Conservation (phyloP, 140 eudicot genomes). For the Senecio squalidus region DNA sequence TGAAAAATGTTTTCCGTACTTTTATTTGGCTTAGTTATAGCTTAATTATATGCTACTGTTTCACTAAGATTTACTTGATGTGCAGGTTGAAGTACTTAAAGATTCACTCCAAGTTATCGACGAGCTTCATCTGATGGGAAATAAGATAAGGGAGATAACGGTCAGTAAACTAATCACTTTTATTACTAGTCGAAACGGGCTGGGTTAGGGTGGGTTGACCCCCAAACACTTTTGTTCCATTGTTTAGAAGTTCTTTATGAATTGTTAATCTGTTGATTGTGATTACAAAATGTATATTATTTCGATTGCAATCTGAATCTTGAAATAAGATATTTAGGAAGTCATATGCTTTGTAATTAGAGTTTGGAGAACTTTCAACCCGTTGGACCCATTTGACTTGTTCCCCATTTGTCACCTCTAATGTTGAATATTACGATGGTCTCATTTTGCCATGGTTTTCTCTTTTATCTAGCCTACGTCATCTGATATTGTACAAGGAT, state of each 20-base stretch:
- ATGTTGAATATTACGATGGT: constrained; percentile 15
- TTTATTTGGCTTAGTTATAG: neutral
- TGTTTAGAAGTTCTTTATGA: too few species aligned
- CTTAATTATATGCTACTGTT: neutral
- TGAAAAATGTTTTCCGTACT: constrained; percentile 5
- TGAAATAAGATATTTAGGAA: neutral
- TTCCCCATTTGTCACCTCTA: too few species aligned
- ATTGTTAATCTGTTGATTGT: neutral
- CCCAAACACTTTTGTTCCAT: neutral
- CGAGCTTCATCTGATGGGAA: constrained; percentile 92
- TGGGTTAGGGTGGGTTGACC: too few species aligned
- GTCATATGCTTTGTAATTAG: neutral
- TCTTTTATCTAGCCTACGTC: constrained; percentile 50
- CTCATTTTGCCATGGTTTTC: neutral
- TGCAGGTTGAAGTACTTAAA: constrained; percentile 75
- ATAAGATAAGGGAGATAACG: constrained; percentile 55
- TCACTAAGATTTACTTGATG: constrained; percentile 15
- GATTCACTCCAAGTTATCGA: constrained; percentile 56
- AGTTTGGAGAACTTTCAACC: neutral
- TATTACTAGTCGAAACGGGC: too few species aligned
- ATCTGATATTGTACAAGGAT: constrained; percentile 67
- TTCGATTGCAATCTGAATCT: neutral
- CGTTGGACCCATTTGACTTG: neutral
- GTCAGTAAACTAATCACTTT: constrained; percentile 30
- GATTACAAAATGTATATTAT: neutral